Percentiles rank a stretch among this genome's conserved stretches.
These are phyloP conservation scores for Rhizodiscina lignyota DNA, from an alignment of 495 filamentous ascomycete genomes.

Conservation along the genomic window DNA sequence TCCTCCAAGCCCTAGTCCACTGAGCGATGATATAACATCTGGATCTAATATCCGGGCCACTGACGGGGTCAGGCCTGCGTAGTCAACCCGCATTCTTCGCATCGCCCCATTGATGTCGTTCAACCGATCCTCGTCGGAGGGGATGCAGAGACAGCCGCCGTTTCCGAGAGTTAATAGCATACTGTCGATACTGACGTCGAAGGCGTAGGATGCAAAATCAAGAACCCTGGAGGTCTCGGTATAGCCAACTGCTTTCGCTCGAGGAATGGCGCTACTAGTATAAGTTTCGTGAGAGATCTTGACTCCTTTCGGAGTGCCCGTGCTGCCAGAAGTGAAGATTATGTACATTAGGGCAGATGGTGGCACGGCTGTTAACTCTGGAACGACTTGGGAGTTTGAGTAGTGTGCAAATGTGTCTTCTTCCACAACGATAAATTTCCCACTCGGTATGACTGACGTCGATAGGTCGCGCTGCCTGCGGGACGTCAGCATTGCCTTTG, in stretches of 20 bases:
- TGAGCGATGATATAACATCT: conserved; percentile 20
- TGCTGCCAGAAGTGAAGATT: conserved; percentile 5
- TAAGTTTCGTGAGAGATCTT: conserved; percentile 18
- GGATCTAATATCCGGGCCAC: conserved; percentile 22
- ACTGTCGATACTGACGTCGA: conserved; percentile 26
- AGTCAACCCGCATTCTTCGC: conserved; percentile 26
- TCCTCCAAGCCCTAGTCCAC: conserved; percentile 25
- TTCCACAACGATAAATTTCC: background rate
- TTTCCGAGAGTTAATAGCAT: conserved; percentile 22
- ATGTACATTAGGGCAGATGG: background rate
- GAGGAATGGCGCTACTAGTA: conserved; percentile 7
- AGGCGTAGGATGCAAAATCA: conserved; percentile 28
- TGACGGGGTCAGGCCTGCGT: conserved; percentile 33
- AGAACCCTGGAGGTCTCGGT: conserved; percentile 21
- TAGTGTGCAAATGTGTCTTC: background rate
- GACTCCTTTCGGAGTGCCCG: conserved; percentile 28
- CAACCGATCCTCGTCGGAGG: conserved; percentile 27
- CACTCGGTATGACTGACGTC: conserved; percentile 6
- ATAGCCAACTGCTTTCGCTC: conserved; percentile 4
- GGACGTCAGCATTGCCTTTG: conserved; percentile 29
- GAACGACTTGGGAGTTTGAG: background rate
- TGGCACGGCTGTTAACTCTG: background rate
- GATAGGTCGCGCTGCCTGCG: conserved; percentile 22
- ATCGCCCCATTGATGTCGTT: conserved; percentile 32
- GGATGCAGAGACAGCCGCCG: conserved; percentile 25